phyloP scores from a whole-genome alignment of 2,329 filamentous ascomycete species.

The Torrubiella hemipterigena region DNA sequence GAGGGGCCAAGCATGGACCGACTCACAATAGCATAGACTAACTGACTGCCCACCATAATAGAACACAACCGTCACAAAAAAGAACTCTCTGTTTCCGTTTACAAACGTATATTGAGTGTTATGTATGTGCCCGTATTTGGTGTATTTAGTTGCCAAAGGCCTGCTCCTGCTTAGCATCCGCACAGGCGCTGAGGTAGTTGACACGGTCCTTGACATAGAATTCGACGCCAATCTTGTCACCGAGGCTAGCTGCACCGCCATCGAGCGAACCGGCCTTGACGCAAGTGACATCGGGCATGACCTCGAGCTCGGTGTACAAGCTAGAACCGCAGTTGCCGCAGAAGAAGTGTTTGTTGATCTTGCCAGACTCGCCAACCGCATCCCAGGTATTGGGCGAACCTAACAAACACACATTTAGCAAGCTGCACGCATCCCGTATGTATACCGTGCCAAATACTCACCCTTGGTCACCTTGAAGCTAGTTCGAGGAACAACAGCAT shows the following conservation, averaged over 20 bases:
- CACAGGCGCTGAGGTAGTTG: constrained; percentile 25
- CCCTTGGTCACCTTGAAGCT: constrained; percentile 37
- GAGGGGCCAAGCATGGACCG: neutral
- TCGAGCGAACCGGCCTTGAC: constrained; percentile 41
- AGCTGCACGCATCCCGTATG: neutral
- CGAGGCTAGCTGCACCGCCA: constrained; percentile 29
- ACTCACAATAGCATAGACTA: neutral
- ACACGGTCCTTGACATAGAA: constrained; percentile 40
- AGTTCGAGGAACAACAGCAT: constrained; percentile 33
- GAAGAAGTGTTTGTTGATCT: constrained; percentile 44
- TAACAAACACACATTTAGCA: constrained; percentile 8
- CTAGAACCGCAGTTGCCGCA: constrained; percentile 37
- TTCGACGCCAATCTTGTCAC: constrained; percentile 32
- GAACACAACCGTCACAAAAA: neutral
- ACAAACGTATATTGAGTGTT: too few relatives aligned
- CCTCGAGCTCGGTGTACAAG: constrained; percentile 37
- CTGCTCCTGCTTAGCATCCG: constrained; percentile 35
- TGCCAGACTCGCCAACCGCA: constrained; percentile 33
- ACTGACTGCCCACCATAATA: neutral
- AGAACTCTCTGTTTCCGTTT: too few relatives aligned
- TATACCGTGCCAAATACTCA: constrained; percentile 8
- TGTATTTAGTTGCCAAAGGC: constrained; percentile 10
- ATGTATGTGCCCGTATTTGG: too few relatives aligned
- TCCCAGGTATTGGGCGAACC: constrained; percentile 36
- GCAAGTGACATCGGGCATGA: constrained; percentile 36